Conservation (phyloP, 2,329 filamentous ascomycete genomes). For the Coccinonectria pachysandricola region DNA sequence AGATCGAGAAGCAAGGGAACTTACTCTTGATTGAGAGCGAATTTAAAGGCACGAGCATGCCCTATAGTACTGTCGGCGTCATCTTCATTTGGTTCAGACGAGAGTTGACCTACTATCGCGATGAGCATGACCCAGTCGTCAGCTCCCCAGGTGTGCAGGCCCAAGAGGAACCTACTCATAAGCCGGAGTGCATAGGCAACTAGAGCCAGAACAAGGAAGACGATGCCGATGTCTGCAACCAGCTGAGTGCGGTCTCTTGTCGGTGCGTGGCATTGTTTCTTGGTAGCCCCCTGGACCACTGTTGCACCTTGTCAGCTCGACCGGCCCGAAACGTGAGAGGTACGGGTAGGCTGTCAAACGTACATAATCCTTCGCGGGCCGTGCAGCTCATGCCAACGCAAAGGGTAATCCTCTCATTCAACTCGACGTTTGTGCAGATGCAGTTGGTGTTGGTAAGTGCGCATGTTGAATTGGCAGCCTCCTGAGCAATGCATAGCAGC, state of each 20-base stretch:
- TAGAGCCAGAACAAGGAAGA: conserved; percentile 4
- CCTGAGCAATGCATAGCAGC: conserved; percentile 10
- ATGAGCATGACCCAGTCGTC: conserved; percentile 6
- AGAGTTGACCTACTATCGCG: conserved; percentile 4
- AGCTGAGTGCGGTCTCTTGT: conserved; percentile 4
- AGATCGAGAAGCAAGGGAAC: no score
- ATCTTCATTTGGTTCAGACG: background rate
- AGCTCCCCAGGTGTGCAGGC: conserved; percentile 3
- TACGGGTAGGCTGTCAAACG: no score
- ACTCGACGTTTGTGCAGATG: conserved; percentile 14
- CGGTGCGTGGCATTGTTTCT: conserved; percentile 2
- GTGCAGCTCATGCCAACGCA: conserved; percentile 12
- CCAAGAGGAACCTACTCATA: conserved; percentile 1
- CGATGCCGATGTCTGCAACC: conserved; percentile 3
- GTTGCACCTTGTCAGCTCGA: conserved; percentile 1
- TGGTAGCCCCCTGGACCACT: conserved; percentile 4
- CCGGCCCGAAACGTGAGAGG: background rate
- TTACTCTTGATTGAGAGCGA: conserved; percentile 3
- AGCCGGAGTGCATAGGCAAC: conserved; percentile 2
- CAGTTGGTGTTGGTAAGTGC: conserved; percentile 9
- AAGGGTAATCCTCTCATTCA: conserved; percentile 9
- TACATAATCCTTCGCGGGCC: conserved; percentile 16
- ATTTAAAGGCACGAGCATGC: conserved; percentile 4
- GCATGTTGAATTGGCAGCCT: conserved; percentile 5
- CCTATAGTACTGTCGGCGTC: conserved; percentile 1